Evolutionary conservation across 192 early-diverging fungal genomes (phyloP), one percentile per base, ranked within the genome.

Genomic region (Gryganskiella cystojenkinii): DNA sequence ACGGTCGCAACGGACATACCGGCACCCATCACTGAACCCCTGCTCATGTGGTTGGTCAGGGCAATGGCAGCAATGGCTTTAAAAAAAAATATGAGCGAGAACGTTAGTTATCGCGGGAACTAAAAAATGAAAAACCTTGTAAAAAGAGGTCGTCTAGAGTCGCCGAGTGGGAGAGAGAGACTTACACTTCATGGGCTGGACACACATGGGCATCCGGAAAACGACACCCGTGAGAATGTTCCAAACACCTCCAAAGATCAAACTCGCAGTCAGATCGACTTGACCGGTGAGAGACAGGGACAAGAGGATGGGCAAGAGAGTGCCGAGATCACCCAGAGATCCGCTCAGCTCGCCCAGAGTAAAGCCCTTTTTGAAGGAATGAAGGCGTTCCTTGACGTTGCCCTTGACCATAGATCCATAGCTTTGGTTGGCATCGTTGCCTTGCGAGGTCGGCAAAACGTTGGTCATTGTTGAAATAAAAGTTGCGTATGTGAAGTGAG

Each of bases 241-340:
- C 91, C 89, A 96, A n/a, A 94, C 73, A n/a, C 95, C 95, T 55
- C 93, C 93, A 82, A 95, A 93, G 67, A 93, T 85, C 56, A 96
- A 72, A 20, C 93, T 92, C 31, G 91, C 71, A 5, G 93, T 89
- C 35, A 96, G 80, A 51, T 89, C 89, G 54, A 92, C 85, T 65
- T 93, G 93, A 8, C 88, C 87, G 28, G 85, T 87, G 11, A 89
- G 70, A 45, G 91, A 79, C 45, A 96, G 82, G 27, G 93, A 89
- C 20, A 95, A 87, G 61, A 94, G 88, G 46, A 95, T 89, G 19
- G 95, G 94, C 24, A 96, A 70, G 28, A 93, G 85, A 8, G 92
- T 95, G 3, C 94, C 94, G 22, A 95, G 80, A 75, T 95, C 94
- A 25, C 92, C 92, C 25, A 91, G 82, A 20, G 86, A 70, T 3